phyloP scores from a whole-genome alignment of 1,139 yeast species.

The Arxiozyma slooffiae region DNA sequence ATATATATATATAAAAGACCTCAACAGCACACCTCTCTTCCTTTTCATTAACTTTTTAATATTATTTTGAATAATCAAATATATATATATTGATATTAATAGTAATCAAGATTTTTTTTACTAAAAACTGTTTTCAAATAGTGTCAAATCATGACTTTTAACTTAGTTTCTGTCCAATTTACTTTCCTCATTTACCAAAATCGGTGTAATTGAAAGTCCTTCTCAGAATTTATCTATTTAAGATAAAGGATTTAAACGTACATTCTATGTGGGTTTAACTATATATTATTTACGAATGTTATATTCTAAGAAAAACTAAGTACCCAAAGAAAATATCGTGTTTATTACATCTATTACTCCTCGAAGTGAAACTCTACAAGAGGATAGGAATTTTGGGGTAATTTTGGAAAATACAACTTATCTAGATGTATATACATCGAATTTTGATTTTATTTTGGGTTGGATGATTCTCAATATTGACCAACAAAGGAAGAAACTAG shows the following conservation, averaged over 20 bases:
- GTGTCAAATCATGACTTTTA: conserved; percentile 47
- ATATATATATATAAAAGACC: no score
- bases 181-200: conserved; percentile 47
- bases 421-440: conserved; percentile 53
- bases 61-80: no score
- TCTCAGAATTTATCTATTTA: conserved; percentile 32
- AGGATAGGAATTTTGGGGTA: conserved; percentile 90
- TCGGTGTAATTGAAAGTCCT: conserved; percentile 58
- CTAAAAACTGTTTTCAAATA: not conserved
- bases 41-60: conserved; percentile 53
- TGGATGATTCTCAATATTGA: conserved; percentile 95
- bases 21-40: conserved; percentile 48
- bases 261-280: conserved; percentile 77
- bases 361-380: conserved; percentile 95
- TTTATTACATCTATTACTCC: conserved; percentile 88
- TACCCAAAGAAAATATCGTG: conserved; percentile 68
- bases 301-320: conserved; percentile 70
- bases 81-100: no score
- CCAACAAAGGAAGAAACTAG: conserved; percentile 93
- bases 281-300: conserved; percentile 76
- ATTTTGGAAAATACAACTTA: conserved; percentile 60
- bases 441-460: conserved; percentile 73
- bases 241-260: conserved; percentile 52
- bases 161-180: conserved; percentile 40
- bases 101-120: not conserved